A percentile compares a stretch with the other conserved stretches of the same genome.
phyloP scores from a whole-genome alignment of 2,329 filamentous ascomycete species.

The Geosmithia morbida region DNA sequence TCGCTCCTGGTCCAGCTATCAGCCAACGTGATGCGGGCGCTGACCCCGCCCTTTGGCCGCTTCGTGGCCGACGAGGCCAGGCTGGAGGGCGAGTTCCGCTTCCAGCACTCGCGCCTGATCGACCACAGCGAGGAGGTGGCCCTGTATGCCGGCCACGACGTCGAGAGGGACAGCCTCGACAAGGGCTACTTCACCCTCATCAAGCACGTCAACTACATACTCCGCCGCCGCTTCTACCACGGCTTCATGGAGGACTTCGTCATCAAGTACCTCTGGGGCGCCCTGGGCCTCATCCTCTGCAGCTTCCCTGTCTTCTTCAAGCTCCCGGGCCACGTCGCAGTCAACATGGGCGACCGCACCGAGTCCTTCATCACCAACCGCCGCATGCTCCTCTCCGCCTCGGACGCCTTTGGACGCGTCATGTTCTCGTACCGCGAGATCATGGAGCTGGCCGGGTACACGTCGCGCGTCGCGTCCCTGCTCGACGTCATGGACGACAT shows the following conservation, averaged over 20 bases:
- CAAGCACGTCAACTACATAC: constrained; percentile 95
- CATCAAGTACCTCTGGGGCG: constrained; percentile 99
- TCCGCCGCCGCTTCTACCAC: constrained; percentile 83
- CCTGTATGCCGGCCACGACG: constrained; percentile 79
- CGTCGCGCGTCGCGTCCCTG: constrained; percentile 76
- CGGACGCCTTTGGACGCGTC: constrained; percentile 85
- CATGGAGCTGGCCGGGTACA: constrained; percentile 90
- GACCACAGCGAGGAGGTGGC: constrained; percentile 95
- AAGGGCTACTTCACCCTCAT: constrained; percentile 99
- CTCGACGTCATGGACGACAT: constrained; percentile 93
- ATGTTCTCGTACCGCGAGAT: constrained; percentile 99
- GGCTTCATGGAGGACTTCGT: constrained; percentile 99
- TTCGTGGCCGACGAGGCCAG: constrained; percentile 94
- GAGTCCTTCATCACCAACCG: constrained; percentile 87
- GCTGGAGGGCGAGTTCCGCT: constrained; percentile 90
- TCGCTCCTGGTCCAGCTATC: constrained; percentile 85
- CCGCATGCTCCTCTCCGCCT: constrained; percentile 80
- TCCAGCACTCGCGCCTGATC: constrained; percentile 86
- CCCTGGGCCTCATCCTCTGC: constrained; percentile 79
- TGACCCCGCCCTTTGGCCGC: constrained; percentile 93
- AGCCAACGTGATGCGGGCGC: constrained; percentile 79
- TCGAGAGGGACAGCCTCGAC: constrained; percentile 90
- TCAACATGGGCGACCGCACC: constrained; percentile 56
- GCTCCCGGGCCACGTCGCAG: constrained; percentile 53
- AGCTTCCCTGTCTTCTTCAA: constrained; percentile 94